Percentiles rank a stretch among this genome's conserved stretches.
Evolutionary conservation across 2,329 filamentous ascomycete genomes (phyloP).

Genomic region (Sarocladium oryzae): DNA sequence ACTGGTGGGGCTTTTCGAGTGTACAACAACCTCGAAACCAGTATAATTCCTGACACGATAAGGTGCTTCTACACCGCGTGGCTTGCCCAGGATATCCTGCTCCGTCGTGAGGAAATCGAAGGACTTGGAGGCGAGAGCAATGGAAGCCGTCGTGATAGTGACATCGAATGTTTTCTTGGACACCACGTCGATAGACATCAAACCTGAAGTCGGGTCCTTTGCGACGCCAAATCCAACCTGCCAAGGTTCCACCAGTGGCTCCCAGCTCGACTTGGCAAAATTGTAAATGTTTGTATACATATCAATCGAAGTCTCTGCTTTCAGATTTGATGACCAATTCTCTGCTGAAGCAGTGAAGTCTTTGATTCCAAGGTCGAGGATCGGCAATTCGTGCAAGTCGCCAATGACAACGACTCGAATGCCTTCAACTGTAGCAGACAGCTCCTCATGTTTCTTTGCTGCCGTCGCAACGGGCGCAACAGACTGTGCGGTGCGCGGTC

Average conservation of each 20-base stretch:
- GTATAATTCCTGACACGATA: constrained; percentile 95
- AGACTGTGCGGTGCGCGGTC: constrained; percentile 15
- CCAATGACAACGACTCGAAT: constrained; percentile 91
- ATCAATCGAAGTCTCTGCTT: constrained; percentile 82
- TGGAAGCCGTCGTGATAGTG: constrained; percentile 87
- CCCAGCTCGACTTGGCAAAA: constrained; percentile 98
- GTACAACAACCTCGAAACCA: constrained; percentile 81
- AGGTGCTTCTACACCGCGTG: constrained; percentile 82
- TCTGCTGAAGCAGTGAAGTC: constrained; percentile 77
- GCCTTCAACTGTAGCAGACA: constrained; percentile 81
- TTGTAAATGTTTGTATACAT: constrained; percentile 97
- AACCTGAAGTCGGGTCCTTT: constrained; percentile 66
- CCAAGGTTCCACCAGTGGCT: constrained; percentile 94
- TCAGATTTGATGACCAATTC: constrained; percentile 86
- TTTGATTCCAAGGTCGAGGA: constrained; percentile 90
- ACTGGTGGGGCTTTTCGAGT: constrained; percentile 62
- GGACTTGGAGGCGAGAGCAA: constrained; percentile 88
- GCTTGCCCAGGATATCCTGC: constrained; percentile 81
- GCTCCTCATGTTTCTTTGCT: constrained; percentile 54
- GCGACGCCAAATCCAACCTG: constrained; percentile 85
- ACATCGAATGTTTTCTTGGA: constrained; percentile 90
- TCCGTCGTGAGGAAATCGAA: constrained; percentile 86
- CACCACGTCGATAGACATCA: constrained; percentile 75
- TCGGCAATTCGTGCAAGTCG: constrained; percentile 89
- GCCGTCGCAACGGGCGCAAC: constrained; percentile 13